Evolutionary conservation across 345 rosid species (phyloP), one percentile per base, ranked within the genome.

Genomic region (Euphorbia peplus): DNA sequence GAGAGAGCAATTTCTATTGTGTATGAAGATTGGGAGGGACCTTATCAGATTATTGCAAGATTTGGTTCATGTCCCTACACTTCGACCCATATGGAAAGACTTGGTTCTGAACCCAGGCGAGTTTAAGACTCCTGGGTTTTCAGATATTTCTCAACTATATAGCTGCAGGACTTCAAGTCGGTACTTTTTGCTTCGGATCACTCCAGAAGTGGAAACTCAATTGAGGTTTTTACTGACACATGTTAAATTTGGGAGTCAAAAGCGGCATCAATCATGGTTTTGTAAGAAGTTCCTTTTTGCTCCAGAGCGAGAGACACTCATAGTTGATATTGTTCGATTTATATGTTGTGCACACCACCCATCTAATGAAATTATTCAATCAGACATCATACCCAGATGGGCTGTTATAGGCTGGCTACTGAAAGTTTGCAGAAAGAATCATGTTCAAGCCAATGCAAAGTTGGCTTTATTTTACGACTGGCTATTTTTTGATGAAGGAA

Each of bases 371-470:
- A 79, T 76, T 53, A 80, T 93, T 66, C 76, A 83, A 42, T 86
- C 95, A 10, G 86, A 80, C 52, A 59, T 85, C 61, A 81, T 87
- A 80, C 93, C 98, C 6, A 86, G 97, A 61, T 93, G 98, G 97
- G 93, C 95, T 60, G 79, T 85, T 42, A 60, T 89, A 48, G 98
- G 97, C 63, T 93, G 96, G 97, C 74, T 89, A 12, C 71, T 91
- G 22, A 84, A 76, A 46, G 75, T 66, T 24, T 86, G 86, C 52
- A 83, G 75, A 68, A 86, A 83, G 70, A 89, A 67, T 30, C 78
- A 87, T 68, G 73, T 79, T 35, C 87, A 82, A 78, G 78, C 79
- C 56, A 82, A 81, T 74, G 80, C 66, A 13, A 93, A 79, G 90
- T 76, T 93, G 44, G 95, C 96, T 60, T 56, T 93, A 73, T 83